These are phyloP conservation scores for Thoreauomyces humboldtii DNA, from an alignment of 192 early-diverging fungal species.

Conservation along the genomic window DNA sequence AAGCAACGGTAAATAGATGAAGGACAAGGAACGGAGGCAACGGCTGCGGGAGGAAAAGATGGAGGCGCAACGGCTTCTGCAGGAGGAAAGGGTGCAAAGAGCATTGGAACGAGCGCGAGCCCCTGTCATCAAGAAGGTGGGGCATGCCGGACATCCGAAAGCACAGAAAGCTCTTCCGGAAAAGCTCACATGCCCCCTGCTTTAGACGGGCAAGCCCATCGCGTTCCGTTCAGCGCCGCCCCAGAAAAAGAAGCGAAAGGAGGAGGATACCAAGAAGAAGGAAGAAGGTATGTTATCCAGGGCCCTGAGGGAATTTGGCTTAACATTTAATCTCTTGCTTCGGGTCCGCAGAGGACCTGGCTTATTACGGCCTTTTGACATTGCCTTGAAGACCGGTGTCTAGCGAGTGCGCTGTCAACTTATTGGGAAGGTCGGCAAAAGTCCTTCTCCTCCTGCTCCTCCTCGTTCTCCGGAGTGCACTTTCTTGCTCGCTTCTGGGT, in stretches of 20 bases:
- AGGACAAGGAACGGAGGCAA: constrained; percentile 59
- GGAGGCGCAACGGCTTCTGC: constrained; percentile 49
- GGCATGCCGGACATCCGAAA: too few species aligned
- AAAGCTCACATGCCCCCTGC: background rate
- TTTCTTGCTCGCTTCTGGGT: too few species aligned
- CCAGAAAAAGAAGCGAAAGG: constrained; percentile 56
- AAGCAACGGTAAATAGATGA: constrained; percentile 37
- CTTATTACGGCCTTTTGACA: constrained; percentile 20
- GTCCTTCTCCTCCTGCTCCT: too few species aligned
- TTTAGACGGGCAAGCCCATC: constrained; percentile 54
- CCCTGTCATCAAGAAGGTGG: constrained; percentile 61
- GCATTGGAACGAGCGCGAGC: constrained; percentile 58
- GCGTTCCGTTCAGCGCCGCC: constrained; percentile 58
- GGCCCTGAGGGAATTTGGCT: background rate
- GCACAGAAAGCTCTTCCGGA: background rate
- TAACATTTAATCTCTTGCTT: background rate
- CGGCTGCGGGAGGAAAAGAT: constrained; percentile 58
- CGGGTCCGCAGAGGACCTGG: constrained; percentile 19
- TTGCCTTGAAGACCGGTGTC: background rate
- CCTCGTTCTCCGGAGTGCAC: too few species aligned
- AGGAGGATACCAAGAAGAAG: constrained; percentile 56
- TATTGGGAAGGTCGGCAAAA: too few species aligned
- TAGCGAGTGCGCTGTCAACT: background rate
- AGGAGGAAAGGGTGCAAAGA: constrained; percentile 57
- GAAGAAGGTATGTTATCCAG: constrained; percentile 31